Evolutionary conservation across 179 eudicot species (phyloP), one percentile per base, ranked within the genome.

Genomic region (Spinacia oleracea): DNA sequence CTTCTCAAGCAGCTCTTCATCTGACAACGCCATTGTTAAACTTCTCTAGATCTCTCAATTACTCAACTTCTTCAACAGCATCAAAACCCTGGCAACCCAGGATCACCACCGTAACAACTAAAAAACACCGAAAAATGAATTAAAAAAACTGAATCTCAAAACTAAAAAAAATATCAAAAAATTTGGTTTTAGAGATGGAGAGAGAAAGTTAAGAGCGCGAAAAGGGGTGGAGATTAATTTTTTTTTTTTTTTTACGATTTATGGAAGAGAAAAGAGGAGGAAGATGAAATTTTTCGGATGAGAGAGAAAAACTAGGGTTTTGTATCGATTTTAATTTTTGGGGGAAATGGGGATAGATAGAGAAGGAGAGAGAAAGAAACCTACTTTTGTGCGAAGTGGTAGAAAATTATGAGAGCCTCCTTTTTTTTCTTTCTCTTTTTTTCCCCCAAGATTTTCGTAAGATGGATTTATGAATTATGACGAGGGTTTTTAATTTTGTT

Each of bases 1-100:
- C 27, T 87, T 79, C 66, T 90, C 93, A 18, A 91, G 83, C 74
- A 91, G 83, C 76, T 87, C 90, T 63, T 75, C 71, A 8, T 84
- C 88, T 42, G 75, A 16, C 32, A 58, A 25, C 77, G 84, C 83
- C 89, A 84, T 88, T 71, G 75, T 60, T 71, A 45, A n/a, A 78
- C 10, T 2, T 2, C 63, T 58, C 35, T 40, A 71, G 80, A 63
- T 81, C 77, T 77, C 79, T 79, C 76, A 76, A 76, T 70, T 81
- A 35, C 27, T 5, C 63, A 53, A 72, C 69, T 58, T 62, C 38
- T 63, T 78, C 51, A 77, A 60, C 14, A 75, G 43, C 71, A 78
- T 75, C 78, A 74, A 77, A 82, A 78, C 67, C 84, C 84, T 74
- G 70, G 21, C 59, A 51, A 65, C 43, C 14, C 75, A 1, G 16